phyloP scores from a whole-genome alignment of 2,329 filamentous ascomycete species.

The Lecanicillium sp. region DNA sequence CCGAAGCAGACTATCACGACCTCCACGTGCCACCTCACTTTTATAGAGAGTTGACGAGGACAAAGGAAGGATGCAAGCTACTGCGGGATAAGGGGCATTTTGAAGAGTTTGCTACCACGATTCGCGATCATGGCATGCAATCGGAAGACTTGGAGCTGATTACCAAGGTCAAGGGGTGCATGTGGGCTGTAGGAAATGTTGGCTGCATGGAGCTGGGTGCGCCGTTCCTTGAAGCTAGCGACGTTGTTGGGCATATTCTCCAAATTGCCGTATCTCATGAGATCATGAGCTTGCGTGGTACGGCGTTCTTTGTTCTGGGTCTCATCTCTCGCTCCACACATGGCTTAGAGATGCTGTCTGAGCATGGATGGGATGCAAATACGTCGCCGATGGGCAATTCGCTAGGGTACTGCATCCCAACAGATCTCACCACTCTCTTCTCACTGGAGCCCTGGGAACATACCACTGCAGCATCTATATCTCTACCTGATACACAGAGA shows the following conservation, averaged over 20 bases:
- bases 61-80: slow-evolving; percentile 82
- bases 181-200: slow-evolving; percentile 97
- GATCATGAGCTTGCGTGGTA: slow-evolving; percentile 88
- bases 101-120: slow-evolving; percentile 82
- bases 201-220: slow-evolving; percentile 97
- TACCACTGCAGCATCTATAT: slow-evolving; percentile 36
- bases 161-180: slow-evolving; percentile 88
- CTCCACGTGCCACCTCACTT: slow-evolving; percentile 88
- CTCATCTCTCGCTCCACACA: slow-evolving; percentile 87
- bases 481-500: slow-evolving; percentile 41
- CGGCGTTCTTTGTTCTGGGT: slow-evolving; percentile 91
- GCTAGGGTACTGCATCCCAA: slow-evolving; percentile 79
- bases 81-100: slow-evolving; percentile 93
- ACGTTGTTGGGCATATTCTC: slow-evolving; percentile 82
- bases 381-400: slow-evolving; percentile 75
- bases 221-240: slow-evolving; percentile 81
- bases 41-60: slow-evolving; percentile 89
- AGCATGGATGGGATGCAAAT: slow-evolving; percentile 88
- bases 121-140: slow-evolving; percentile 79
- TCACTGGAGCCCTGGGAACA: slow-evolving; percentile 56
- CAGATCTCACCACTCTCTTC: slow-evolving; percentile 69
- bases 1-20: slow-evolving; percentile 50
- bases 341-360: slow-evolving; percentile 82
- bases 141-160: slow-evolving; percentile 78
- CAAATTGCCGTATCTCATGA: slow-evolving; percentile 80